Evolutionary conservation across 257 asterid species (phyloP), one percentile per base, ranked within the genome.

Genomic region (Solanum chilense): DNA sequence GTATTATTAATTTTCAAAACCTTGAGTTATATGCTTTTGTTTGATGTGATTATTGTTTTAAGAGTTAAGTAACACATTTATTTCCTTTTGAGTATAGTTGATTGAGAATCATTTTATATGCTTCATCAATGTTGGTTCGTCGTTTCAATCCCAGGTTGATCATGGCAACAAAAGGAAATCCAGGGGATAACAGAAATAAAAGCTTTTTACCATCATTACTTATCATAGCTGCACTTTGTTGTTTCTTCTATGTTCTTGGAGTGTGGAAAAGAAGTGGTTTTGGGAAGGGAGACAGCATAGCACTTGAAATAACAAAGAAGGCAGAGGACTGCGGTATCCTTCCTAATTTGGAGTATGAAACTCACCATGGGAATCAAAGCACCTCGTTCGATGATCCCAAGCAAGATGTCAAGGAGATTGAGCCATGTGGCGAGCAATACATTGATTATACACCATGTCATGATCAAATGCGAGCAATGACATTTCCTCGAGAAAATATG

Each of bases 281-380:
- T 15, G 93, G 92, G 41, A 91, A 90, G 90, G 92, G 93, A 84
- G 93, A 91, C 76, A 86, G 82, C 66, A 91, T 91, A 86, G 93
- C 93, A 27, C 82, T 86, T 10, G 86, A 86, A 75, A 89, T 91
- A 74, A 91, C 92, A n/a, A 86, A 90, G 64, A 87, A 66, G 66
- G 90, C 91, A 21, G 88, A 88, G 56, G 91, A 89, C 31, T 91
- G 93, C 70, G 84, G 86, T 45, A 47, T 89, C 71, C 86, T 90
- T 10, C 68, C 92, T 29, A 90, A 89, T 88, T 86, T 91, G 27
- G 89, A 87, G 77, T 71, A 86, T 27, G 90, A 91, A 87, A 91
- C 93, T 23, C 93, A 90, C 75, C 90, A 88, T 49, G 91, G 90
- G 16, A 85, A 70, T 37, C 88, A 85, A 37, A 74, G 68, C n/a